Percentiles rank a stretch among this genome's conserved stretches.
Conservation (phyloP, 73 alveolate species). For the Halteria grandinella region DNA sequence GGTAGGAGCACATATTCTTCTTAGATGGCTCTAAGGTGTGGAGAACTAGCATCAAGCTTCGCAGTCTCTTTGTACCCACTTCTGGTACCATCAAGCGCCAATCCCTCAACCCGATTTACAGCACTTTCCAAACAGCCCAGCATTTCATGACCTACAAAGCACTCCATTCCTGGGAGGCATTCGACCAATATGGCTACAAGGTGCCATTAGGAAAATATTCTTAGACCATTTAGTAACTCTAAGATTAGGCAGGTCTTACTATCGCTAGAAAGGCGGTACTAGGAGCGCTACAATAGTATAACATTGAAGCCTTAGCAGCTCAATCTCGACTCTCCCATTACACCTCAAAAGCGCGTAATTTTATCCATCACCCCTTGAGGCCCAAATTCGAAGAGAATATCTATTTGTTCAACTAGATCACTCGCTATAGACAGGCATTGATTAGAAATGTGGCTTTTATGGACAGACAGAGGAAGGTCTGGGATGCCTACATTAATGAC, state of each 20-base stretch:
- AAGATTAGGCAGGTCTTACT: too few relatives aligned
- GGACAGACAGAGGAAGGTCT: conserved; percentile 24
- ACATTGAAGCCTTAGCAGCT: too few relatives aligned
- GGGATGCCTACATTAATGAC: conserved; percentile 53
- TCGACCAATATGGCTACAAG: conserved; percentile 38
- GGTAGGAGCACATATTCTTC: conserved; percentile 17
- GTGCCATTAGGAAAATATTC: conserved; percentile 27
- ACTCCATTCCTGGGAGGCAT: background rate
- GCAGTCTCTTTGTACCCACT: conserved; percentile 41
- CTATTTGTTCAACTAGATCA: conserved; percentile 11
- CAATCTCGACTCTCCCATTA: too few relatives aligned
- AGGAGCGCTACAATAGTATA: too few relatives aligned
- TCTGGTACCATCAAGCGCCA: conserved; percentile 34
- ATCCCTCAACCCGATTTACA: background rate
- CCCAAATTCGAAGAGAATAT: conserved; percentile 35
- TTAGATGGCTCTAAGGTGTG: conserved; percentile 17
- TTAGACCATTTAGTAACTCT: too few relatives aligned
- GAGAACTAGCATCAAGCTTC: conserved; percentile 8
- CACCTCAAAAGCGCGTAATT: too few relatives aligned
- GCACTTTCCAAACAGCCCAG: conserved; percentile 27
- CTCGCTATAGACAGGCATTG: conserved; percentile 13
- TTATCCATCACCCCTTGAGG: conserved; percentile 31
- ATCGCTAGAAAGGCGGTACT: too few relatives aligned
- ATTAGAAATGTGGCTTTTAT: conserved; percentile 14
- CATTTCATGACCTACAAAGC: conserved; percentile 22